Evolutionary conservation across 345 rosid species (phyloP).

Genomic region (Aquilaria yunnanensis): DNA sequence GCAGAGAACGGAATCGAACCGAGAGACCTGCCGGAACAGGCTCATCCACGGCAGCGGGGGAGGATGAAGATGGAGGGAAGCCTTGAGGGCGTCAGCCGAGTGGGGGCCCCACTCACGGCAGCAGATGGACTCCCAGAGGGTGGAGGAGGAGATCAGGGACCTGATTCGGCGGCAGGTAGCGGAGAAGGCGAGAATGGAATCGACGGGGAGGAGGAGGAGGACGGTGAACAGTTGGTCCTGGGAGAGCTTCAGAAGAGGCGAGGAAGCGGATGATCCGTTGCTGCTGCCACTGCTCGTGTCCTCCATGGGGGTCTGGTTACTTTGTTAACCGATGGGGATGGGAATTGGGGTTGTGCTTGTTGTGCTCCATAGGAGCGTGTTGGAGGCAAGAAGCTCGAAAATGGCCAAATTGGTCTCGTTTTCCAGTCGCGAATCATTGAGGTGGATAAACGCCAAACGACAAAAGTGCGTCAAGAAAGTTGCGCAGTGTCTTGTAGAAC

Average conservation of each 20-base stretch:
- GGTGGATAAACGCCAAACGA: too few species aligned
- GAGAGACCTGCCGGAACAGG: conserved; percentile 49
- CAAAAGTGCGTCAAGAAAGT: too few species aligned
- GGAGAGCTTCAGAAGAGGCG: conserved; percentile 37
- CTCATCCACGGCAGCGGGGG: conserved; percentile 50
- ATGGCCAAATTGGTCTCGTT: too few species aligned
- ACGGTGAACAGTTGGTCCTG: conserved; percentile 70
- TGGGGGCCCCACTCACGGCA: conserved; percentile 66
- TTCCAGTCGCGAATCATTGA: too few species aligned
- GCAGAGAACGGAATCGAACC: conserved; percentile 58
- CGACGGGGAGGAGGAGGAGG: conserved; percentile 72
- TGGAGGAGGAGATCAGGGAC: conserved; percentile 39
- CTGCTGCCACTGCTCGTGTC: conserved; percentile 17
- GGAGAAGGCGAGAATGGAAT: conserved; percentile 64
- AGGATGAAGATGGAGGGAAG: conserved; percentile 23
- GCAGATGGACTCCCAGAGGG: conserved; percentile 76
- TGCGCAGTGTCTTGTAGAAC: too few species aligned
- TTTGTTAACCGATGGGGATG: neutral
- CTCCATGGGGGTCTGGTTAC: conserved; percentile 25
- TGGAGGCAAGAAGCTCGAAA: too few species aligned
- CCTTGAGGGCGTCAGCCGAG: conserved; percentile 52
- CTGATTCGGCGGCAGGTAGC: conserved; percentile 65
- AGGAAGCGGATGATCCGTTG: conserved; percentile 3
- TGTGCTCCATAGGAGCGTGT: too few species aligned
- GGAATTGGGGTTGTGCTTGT: too few species aligned